Base-by-base conservation (phyloP, 2,329 filamentous ascomycete genomes). In the Magnaporthales sp. region DNA sequence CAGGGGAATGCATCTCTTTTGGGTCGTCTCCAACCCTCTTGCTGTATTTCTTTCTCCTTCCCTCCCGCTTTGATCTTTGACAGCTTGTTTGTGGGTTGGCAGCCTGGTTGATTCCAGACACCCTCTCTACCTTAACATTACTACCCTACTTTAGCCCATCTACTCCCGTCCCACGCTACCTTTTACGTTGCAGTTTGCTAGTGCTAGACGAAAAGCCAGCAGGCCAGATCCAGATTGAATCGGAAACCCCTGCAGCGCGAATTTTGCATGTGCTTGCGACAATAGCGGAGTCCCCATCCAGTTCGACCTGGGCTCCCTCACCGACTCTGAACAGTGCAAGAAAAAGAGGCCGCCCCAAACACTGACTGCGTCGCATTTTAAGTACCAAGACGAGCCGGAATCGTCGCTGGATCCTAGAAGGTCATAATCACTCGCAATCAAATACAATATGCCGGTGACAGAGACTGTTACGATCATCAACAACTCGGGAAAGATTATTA, bases 391-490 rank as follows among this genome's bases (percentile, higher is more conserved):
- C 56, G 56, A 60, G 56, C 56, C 24, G 56, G 56, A 27, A 60
- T 60, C 56, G 56, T 63, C 61, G 4, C 4, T 32, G 19, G 29
- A 38, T n/a, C 24, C 27, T 8, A 26, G 11, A 11, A 22, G 29
- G 30, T 30, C 24, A 26, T 58, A 13, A 11, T 26, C 56, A 27
- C 56, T n/a, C 22, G 24, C 22, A 60, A 60, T 4, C 11, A 24
- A 60, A 22, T 63, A 24, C 73, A 76, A 67, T 30, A 80, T 82
- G 79, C 74, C 79, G 62, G 77, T 82, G 69, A 78, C 81, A 66
- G 89, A 96, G 78, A 94, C 91, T 64, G 88, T 97, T 71, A 93
- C 92, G 71, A 91, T 96, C 73, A 90, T 96, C 78, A 95, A 96
- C 81, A 93, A 84, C 73, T 95, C 92, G 67, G 92, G 92, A 73